Base-by-base conservation (phyloP, 345 rosid species). In the rapeseed (Brassica napus) region DNA sequence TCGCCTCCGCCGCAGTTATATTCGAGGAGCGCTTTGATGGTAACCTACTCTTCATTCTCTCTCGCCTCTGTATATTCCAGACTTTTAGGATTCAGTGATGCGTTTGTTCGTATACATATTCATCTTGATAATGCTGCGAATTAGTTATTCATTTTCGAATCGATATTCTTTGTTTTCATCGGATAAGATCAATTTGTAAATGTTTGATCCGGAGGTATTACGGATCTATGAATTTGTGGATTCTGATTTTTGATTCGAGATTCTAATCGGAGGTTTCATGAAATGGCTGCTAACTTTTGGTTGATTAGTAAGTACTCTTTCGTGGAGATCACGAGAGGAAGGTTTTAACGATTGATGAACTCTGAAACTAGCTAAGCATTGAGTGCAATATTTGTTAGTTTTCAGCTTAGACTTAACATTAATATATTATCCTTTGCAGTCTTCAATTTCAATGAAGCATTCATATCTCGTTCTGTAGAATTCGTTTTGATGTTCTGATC, bases 21-120 rank as follows among this genome's bases (percentile, higher is more conserved):
- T 95, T 95, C 83, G 98, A 94, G 80, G 98, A 94, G 44, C 97
- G 90, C 4, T 94, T 92, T 77, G 92, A 90, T 18, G 98, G 98
- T 94, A 89, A 35, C 26, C 55, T 28, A 4, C 49, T 4, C 75
- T n/a, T 64, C 12, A 14, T 35, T 23, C 21, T 44, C 61, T 15
- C 77, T 24, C 31, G 31, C 6, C 35, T 12, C 14, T 9, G 12
- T 21, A 24, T 77, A 14, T 35, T 21, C 52, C 34, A 18, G 2
- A 16, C 15, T 42, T 59, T 34, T 68, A 58, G 8, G 18, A 49
- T 23, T 37, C 65, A 14, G 9, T 67, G 14, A 54, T 72, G 16
- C 6, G 62, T 66, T 66, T 58, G 30, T 78, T 72, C 15, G n/a
- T 66, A 21, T 8, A 42, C 8, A 4, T 2, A 3, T 24, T 44